Evolutionary conservation across 2,329 filamentous ascomycete genomes (phyloP), one percentile per base, ranked within the genome.

Genomic region (Paraconiothyrium brasiliense): DNA sequence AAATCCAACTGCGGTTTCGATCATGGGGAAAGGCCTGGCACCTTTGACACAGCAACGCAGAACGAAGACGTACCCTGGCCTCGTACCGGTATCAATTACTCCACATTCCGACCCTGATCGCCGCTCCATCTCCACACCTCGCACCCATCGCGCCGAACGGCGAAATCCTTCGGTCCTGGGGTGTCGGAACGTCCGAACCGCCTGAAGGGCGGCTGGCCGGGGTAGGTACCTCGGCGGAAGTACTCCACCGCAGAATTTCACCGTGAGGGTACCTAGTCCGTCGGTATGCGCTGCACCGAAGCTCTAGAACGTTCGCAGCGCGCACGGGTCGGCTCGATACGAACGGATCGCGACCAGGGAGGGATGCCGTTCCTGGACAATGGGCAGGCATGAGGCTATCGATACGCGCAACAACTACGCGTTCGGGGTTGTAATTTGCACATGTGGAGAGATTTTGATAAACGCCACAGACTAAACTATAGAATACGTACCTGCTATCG

Each of bases 191-290:
- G 13, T 32, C 16, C 22, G 41, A 32, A 54, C 32, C 22, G 46
- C 22, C 14, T 46, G 37, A 54, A 22, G 39, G 35, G 44, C 51
- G 4, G 11, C 1, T 16, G n/a, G 8, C 49, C 14, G 22, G 34
- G 49, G 32, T 3, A 54, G 52, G 44, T 56, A 60, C 58, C 30
- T 52, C 16, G 37, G 22, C 59, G 54, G 59, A 58, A 58, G 59
- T 61, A 61, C 34, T 54, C 4, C 20, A 16, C 49, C 59, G 49
- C 54, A n/a, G 5, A 39, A 49, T 43, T 50, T 55, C n/a, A 41
- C 13, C 20, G 54, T 20, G 20, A 35, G 41, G 55, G 32, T 61
- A 61, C 59, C 22, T 58, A 14, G 32, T 20, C 24, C 39, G n/a
- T 58, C 59, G 59, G 59, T 55, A 54, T 30, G 16, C 20, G 11